Evolutionary conservation across 257 asterid species (phyloP).

Genomic region (Capsicum chinense): DNA sequence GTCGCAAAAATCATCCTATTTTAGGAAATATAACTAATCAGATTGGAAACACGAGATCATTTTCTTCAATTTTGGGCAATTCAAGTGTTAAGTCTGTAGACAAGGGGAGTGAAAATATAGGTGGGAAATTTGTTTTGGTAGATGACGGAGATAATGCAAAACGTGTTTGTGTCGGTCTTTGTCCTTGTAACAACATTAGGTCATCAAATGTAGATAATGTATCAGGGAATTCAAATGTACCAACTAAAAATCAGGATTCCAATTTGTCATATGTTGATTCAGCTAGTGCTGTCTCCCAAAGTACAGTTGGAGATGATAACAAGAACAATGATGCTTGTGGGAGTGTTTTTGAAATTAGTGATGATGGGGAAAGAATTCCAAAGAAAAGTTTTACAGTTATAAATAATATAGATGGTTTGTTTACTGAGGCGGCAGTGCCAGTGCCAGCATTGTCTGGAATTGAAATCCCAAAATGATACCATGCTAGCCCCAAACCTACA

Average conservation of each 20-base stretch:
- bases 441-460: conserved; percentile 21
- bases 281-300: conserved; percentile 29
- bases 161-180: conserved; percentile 46
- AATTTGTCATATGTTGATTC: conserved; percentile 30
- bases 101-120: conserved; percentile 40
- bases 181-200: conserved; percentile 49
- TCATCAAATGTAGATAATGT: conserved; percentile 51
- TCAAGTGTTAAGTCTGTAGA: conserved; percentile 27
- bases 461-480: neutral
- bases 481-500: too few relatives aligned
- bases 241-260: conserved; percentile 38
- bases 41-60: conserved; percentile 48
- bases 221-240: conserved; percentile 43
- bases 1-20: conserved; percentile 39
- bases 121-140: conserved; percentile 31
- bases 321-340: conserved; percentile 11
- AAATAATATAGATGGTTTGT: conserved; percentile 23
- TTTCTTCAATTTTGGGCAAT: conserved; percentile 38
- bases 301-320: conserved; percentile 22
- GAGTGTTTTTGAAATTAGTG: conserved; percentile 6
- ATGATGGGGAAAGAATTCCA: conserved; percentile 18
- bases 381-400: neutral
- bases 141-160: conserved; percentile 41
- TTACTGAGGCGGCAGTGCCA: neutral
- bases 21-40: conserved; percentile 71